Conservation (phyloP, 176 grass and related monocot genomes). For the Avena insularis region DNA sequence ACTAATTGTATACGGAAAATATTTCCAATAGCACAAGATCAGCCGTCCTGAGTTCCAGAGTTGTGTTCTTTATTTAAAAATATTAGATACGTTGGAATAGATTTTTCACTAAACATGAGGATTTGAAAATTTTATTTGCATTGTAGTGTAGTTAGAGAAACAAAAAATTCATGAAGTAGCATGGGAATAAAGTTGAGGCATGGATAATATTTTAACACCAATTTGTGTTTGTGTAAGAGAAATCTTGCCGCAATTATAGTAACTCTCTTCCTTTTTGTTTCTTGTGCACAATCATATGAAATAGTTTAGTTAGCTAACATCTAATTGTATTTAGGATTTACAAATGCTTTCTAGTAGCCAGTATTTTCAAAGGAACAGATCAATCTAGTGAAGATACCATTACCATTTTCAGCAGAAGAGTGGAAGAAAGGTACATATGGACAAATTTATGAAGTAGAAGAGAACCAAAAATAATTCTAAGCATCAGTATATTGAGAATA, state of each 20-base stretch:
- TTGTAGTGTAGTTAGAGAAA: slow-evolving; percentile 32
- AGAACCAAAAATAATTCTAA: slow-evolving; percentile 32
- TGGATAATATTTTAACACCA: too few species aligned
- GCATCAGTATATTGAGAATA: slow-evolving; percentile 13
- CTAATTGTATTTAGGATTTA: not conserved
- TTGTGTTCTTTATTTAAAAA: not conserved
- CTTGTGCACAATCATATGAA: too few species aligned
- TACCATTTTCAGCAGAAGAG: too few species aligned
- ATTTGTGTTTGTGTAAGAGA: too few species aligned
- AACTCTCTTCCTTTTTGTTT: too few species aligned
- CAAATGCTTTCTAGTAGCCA: too few species aligned
- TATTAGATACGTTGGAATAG: not conserved
- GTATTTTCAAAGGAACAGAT: too few species aligned
- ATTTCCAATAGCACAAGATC: not conserved
- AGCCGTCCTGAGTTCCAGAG: too few species aligned
- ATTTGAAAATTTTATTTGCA: not conserved
- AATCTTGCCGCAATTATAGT: too few species aligned
- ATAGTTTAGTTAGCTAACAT: too few species aligned
- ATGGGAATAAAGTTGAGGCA: too few species aligned
- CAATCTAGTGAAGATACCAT: too few species aligned
- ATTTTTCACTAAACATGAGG: slow-evolving; percentile 21
- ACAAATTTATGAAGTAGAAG: slow-evolving; percentile 24
- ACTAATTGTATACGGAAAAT: not conserved
- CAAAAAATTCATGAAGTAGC: slow-evolving; percentile 9
- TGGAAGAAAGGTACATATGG: slow-evolving; percentile 6